Percentiles rank a stretch among this genome's conserved stretches.
phyloP scores from a whole-genome alignment of 257 asterid genomes.

The Gentiana straminea region DNA sequence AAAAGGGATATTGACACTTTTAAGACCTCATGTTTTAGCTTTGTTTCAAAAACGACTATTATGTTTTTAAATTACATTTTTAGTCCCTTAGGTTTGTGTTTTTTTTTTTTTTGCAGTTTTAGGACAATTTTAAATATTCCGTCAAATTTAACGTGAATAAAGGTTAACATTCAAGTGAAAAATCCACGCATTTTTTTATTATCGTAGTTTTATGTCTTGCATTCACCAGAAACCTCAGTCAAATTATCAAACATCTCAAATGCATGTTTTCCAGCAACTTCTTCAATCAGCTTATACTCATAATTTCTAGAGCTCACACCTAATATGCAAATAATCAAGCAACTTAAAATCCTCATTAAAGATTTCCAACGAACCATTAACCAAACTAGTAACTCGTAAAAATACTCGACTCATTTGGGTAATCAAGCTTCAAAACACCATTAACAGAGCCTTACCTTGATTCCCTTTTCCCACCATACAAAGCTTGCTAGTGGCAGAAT shows the following conservation, averaged over 20 bases:
- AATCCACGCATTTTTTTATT: too few species aligned
- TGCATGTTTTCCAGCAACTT: constrained; percentile 33
- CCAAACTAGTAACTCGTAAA: constrained; percentile 33
- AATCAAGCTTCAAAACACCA: constrained; percentile 69
- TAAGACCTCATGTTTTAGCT: too few species aligned
- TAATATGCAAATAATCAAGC: constrained; percentile 26
- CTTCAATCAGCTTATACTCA: constrained; percentile 55
- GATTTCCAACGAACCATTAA: constrained; percentile 58
- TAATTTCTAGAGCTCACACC: constrained; percentile 64
- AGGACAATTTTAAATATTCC: too few species aligned
- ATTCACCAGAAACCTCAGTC: constrained; percentile 25
- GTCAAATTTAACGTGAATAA: too few species aligned
- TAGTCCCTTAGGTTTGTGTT: too few species aligned
- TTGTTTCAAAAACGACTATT: too few species aligned
- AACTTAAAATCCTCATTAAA: constrained; percentile 15
- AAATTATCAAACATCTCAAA: constrained; percentile 34
- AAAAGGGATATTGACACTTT: too few species aligned
- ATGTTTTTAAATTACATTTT: too few species aligned
- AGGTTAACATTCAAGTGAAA: too few species aligned
- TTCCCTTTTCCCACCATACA: constrained; percentile 76
- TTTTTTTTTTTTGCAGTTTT: too few species aligned
- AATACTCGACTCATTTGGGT: constrained; percentile 51
- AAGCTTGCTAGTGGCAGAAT: constrained; percentile 59
- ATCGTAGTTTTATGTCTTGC: too few species aligned
- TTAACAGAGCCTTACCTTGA: constrained; percentile 20